Base-by-base conservation (phyloP, 495 filamentous ascomycete genomes). In the Podospora comata region DNA sequence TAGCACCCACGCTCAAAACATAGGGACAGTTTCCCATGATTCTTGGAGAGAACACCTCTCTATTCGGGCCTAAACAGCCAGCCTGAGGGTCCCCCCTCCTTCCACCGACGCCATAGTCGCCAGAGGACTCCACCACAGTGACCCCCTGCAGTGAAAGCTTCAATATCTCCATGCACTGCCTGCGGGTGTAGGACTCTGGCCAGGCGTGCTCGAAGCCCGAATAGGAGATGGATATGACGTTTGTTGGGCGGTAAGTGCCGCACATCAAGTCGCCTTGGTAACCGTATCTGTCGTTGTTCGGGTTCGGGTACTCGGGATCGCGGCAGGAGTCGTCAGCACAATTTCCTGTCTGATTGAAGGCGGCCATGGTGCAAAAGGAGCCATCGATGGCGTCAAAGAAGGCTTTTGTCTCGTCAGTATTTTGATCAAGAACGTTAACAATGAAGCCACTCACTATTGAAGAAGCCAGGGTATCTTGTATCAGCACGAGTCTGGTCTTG, bases 121-220 rank as follows among this genome's bases (percentile, higher is more conserved):
- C 87, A 0, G 83, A 87, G 0, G 88, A 85, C 68, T 86, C 85
- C 53, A 91, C 70, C 20, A 90, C 78, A 0, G 86, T 85, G 7
- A 88, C 80, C 13, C 89, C 89, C 66, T 85, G 85, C 26, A 90
- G 79, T 2, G 84, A 88, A 6, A 91, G 86, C 78, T 91, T 91
- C 79, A 91, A 83, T 72, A 83, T 72, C 79, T 81, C 78, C 48
- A 73, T 67, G 73, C 79, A 81, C 68, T 81, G 79, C 3, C 80
- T 74, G 63, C 73, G 72, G 69, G 79, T 73, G 68, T 81, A 82
- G 19, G 65, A 72, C 9, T 65, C 67, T 0, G 79, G 78, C 28
- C 79, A 76, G n/a, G 74, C 70, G 30, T 71, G 64, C 64, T 82
- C 78, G 18, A 73, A 71, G 18, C 78, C 77, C 56, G 74, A 76